Conservation (phyloP, 139 green algal genomes). For the Volvox reticuliferus region DNA sequence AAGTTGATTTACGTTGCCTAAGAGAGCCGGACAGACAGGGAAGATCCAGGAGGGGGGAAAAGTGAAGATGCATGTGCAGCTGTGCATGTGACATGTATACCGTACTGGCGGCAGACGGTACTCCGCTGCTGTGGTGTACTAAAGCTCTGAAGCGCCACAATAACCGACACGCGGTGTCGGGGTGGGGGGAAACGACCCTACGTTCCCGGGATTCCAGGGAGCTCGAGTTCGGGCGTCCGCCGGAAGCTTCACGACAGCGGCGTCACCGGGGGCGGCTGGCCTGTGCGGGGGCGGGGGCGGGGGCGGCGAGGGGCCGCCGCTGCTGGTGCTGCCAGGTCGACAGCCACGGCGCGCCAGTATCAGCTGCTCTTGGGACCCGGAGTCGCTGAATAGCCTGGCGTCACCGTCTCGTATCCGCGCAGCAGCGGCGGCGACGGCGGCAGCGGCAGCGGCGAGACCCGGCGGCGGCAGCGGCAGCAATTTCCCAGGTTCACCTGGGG, state of each 20-base stretch:
- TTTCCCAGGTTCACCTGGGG: background rate
- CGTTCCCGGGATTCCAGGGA: no score
- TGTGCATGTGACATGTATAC: no score
- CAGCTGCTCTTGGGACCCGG: background rate
- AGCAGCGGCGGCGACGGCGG: background rate
- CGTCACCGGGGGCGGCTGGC: background rate
- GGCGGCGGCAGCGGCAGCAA: background rate
- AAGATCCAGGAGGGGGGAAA: no score
- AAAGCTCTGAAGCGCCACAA: no score
- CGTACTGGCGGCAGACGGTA: no score
- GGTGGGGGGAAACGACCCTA: no score
- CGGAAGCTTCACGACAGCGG: background rate
- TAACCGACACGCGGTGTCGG: no score
- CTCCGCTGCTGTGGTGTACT: no score
- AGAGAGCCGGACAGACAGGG: no score
- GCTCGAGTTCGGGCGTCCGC: background rate
- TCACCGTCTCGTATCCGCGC: background rate
- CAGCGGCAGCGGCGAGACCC: background rate
- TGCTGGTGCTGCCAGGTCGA: background rate
- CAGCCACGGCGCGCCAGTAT: background rate
- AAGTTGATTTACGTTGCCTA: no score
- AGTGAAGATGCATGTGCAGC: no score
- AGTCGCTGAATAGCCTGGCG: background rate
- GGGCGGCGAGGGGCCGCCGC: background rate
- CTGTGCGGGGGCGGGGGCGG: no score